These are phyloP conservation scores for Nasturtium officinale DNA, from an alignment of 345 rosid species.

Conservation along the genomic window DNA sequence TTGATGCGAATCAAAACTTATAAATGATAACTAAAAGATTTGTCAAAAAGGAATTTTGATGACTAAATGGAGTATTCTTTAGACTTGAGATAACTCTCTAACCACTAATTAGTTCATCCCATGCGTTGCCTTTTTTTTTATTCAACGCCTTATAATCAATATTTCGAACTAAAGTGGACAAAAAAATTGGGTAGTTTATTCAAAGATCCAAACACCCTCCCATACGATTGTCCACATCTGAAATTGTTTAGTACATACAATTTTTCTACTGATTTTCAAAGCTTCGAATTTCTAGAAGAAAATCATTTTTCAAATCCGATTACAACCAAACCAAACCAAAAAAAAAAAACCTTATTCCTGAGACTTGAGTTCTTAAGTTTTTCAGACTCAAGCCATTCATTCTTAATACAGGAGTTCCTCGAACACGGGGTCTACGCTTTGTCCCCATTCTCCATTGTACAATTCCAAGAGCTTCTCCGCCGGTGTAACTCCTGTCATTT, in stretches of 20 bases:
- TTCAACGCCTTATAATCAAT: not conserved
- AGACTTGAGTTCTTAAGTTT: constrained; percentile 22
- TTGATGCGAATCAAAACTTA: too few species aligned
- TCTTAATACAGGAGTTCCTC: constrained; percentile 69
- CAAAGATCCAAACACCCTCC: constrained; percentile 17
- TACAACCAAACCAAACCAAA: constrained; percentile 3
- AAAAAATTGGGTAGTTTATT: constrained; percentile 12
- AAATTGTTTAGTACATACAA: constrained; percentile 16
- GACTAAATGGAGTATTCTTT: too few species aligned
- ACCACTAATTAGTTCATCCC: not conserved
- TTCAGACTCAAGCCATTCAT: not conserved
- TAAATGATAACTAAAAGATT: too few species aligned
- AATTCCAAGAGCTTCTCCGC: constrained; percentile 86
- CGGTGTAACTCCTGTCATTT: constrained; percentile 72
- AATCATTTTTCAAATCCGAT: constrained; percentile 21
- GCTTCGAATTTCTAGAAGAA: constrained; percentile 23
- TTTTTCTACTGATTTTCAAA: constrained; percentile 13
- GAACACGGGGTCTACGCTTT: constrained; percentile 79
- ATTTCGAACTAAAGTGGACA: not conserved
- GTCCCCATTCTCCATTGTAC: constrained; percentile 82
- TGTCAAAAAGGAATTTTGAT: too few species aligned
- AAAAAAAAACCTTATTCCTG: constrained; percentile 23
- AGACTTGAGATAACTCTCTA: too few species aligned
- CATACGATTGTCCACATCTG: constrained; percentile 16
- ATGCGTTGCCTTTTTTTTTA: not conserved